Conservation (phyloP, 2,329 filamentous ascomycete genomes). For the Chaetomium sp. region DNA sequence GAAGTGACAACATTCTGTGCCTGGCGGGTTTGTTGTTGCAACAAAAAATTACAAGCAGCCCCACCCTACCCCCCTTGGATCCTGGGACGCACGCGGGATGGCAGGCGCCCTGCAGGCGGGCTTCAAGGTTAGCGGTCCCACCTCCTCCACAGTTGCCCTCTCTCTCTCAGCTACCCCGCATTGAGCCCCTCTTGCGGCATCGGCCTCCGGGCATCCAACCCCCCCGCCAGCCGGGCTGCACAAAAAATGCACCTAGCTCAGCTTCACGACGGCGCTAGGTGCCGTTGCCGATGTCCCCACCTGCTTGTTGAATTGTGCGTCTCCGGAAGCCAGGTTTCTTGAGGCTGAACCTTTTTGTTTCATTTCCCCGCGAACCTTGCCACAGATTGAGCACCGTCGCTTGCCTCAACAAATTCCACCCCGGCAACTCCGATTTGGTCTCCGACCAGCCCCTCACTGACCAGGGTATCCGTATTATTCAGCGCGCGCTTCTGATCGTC, state of each 20-base stretch:
- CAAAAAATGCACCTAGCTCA: not conserved
- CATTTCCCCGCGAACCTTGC: not conserved
- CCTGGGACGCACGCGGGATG: slow-evolving; percentile 5
- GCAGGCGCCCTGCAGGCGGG: slow-evolving; percentile 17
- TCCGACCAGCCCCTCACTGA: slow-evolving; percentile 12
- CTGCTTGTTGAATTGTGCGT: not conserved
- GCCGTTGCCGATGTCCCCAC: not conserved
- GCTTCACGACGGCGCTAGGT: not conserved
- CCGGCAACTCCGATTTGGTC: slow-evolving; percentile 13
- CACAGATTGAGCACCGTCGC: not conserved
- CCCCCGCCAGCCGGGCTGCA: too few relatives aligned
- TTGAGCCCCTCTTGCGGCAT: slow-evolving; percentile 16
- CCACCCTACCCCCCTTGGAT: slow-evolving; percentile 19
- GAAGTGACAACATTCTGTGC: slow-evolving; percentile 13
- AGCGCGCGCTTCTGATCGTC: not conserved
- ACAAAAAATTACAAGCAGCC: slow-evolving; percentile 24
- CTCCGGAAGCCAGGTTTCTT: not conserved
- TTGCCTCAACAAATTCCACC: not conserved
- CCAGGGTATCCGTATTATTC: not conserved
- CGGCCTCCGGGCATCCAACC: slow-evolving; percentile 4
- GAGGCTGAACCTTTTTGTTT: not conserved
- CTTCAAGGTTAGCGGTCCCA: not conserved
- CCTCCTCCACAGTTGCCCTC: not conserved
- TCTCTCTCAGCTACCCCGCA: slow-evolving; percentile 12
- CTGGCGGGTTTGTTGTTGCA: slow-evolving; percentile 11